Percentiles rank a stretch among this genome's conserved stretches.
These are phyloP conservation scores for Sordariomycetes sp. DNA, from an alignment of 2,329 filamentous ascomycete species.

Conservation along the genomic window DNA sequence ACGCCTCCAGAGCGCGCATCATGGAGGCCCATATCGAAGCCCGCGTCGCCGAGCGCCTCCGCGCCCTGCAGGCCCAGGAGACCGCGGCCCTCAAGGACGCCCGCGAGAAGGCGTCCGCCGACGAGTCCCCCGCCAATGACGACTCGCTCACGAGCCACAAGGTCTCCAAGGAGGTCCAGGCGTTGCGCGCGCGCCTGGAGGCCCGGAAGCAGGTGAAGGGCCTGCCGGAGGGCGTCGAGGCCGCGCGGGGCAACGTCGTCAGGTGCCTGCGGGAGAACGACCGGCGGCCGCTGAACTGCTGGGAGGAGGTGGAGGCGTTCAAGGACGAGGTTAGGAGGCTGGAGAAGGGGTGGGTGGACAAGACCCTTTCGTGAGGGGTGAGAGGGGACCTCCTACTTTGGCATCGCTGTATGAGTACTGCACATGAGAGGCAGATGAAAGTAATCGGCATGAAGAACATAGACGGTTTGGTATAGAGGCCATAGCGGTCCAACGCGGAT, in stretches of 20 bases:
- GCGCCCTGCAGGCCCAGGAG: conserved; percentile 64
- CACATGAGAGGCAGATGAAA: not conserved
- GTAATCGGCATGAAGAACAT: conserved; percentile 7
- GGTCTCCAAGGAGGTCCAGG: conserved; percentile 49
- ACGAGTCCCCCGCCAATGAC: conserved; percentile 34
- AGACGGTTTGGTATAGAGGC: conserved; percentile 7
- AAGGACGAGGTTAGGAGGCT: conserved; percentile 79
- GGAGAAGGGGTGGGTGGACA: conserved; percentile 82
- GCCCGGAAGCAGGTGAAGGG: conserved; percentile 54
- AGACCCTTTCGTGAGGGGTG: conserved; percentile 45
- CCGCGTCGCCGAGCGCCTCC: conserved; percentile 78
- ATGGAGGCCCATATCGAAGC: conserved; percentile 81
- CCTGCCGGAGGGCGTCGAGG: conserved; percentile 61
- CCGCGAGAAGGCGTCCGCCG: conserved; percentile 53
- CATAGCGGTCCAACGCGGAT: not conserved
- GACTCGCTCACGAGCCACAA: conserved; percentile 23
- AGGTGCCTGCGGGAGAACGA: conserved; percentile 77
- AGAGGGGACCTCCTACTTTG: not conserved
- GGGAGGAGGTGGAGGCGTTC: conserved; percentile 83
- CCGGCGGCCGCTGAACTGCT: conserved; percentile 83
- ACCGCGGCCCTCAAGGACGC: conserved; percentile 57
- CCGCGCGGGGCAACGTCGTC: conserved; percentile 65
- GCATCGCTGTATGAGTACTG: not conserved
- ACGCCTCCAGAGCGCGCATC: conserved; percentile 72
- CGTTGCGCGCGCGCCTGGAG: conserved; percentile 48